phyloP scores from a whole-genome alignment of 805 yeast genomes.

The Lachancea sp. region DNA sequence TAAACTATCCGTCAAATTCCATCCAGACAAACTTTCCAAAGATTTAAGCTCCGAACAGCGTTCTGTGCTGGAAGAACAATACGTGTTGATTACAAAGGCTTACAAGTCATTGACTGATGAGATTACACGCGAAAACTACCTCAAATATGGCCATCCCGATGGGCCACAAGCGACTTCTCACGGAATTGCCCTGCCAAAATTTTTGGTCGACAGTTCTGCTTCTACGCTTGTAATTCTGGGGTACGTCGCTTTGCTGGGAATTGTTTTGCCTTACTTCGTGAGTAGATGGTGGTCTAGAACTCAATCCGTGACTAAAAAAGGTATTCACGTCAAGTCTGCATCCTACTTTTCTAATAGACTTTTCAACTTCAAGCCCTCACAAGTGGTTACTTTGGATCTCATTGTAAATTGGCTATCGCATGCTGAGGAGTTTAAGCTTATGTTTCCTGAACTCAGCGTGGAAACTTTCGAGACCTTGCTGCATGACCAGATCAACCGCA shows the following conservation, averaged over 20 bases:
- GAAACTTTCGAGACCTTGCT: conserved; percentile 48
- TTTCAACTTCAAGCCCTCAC: conserved; percentile 69
- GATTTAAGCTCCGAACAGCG: conserved; percentile 50
- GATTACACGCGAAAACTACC: conserved; percentile 68
- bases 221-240: conserved; percentile 54
- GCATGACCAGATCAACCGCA: conserved; percentile 53
- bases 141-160: conserved; percentile 94
- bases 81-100: conserved; percentile 81
- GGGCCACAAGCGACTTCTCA: conserved; percentile 88
- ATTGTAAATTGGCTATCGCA: conserved; percentile 54
- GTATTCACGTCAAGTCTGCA: conserved; percentile 81
- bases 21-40: conserved; percentile 85
- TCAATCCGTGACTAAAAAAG: conserved; percentile 72
- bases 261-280: conserved; percentile 72
- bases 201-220: conserved; percentile 75
- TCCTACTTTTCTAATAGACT: conserved; percentile 62
- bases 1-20: conserved; percentile 79
- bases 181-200: conserved; percentile 93
- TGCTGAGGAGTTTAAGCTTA: conserved; percentile 56
- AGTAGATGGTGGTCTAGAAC: conserved; percentile 88
- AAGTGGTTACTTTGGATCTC: conserved; percentile 47
- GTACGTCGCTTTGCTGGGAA: conserved; percentile 69
- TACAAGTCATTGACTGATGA: conserved; percentile 94
- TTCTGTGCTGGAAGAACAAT: conserved; percentile 61
- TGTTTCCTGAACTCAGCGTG: conserved; percentile 37